phyloP scores from a whole-genome alignment of 768 basidiomycete genomes.

The Mycena floridula region DNA sequence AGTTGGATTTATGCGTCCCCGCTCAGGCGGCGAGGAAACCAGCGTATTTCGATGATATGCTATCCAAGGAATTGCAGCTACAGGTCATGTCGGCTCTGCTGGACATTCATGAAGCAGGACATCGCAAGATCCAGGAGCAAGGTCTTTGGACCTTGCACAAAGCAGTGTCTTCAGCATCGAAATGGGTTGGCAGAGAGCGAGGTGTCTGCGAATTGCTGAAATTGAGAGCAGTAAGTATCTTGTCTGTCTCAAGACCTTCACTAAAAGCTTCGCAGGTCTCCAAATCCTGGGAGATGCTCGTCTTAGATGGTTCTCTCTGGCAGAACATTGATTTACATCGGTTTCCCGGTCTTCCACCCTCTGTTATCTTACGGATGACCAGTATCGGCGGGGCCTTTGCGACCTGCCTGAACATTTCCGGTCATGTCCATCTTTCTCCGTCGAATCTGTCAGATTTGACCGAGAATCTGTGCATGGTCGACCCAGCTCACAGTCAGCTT shows the following conservation, averaged over 20 bases:
- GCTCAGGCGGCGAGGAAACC: slow-evolving; percentile 23
- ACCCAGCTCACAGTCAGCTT: slow-evolving; percentile 53
- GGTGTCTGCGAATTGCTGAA: slow-evolving; percentile 76
- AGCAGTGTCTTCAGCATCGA: slow-evolving; percentile 54
- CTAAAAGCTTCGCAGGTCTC: slow-evolving; percentile 50
- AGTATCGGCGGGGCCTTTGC: slow-evolving; percentile 59
- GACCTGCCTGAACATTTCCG: slow-evolving; percentile 52
- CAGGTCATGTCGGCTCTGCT: slow-evolving; percentile 52
- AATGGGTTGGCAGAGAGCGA: slow-evolving; percentile 72
- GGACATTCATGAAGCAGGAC: slow-evolving; percentile 52
- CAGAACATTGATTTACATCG: slow-evolving; percentile 50
- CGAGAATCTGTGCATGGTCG: slow-evolving; percentile 42
- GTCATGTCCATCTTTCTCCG: slow-evolving; percentile 47
- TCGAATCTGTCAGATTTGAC: slow-evolving; percentile 47
- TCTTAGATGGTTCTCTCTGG: slow-evolving; percentile 90
- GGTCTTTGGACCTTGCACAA: slow-evolving; percentile 55
- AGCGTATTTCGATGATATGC: slow-evolving; percentile 60
- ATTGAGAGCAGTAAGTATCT: slow-evolving; percentile 60
- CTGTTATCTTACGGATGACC: slow-evolving; percentile 47
- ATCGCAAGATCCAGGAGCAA: slow-evolving; percentile 34
- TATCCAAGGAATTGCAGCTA: slow-evolving; percentile 70
- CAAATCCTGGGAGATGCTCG: slow-evolving; percentile 65
- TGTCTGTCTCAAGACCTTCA: slow-evolving; percentile 1
- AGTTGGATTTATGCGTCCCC: slow-evolving; percentile 46
- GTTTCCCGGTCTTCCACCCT: slow-evolving; percentile 51